Evolutionary conservation across 2,329 filamentous ascomycete genomes (phyloP).

Genomic region (Sodiomyces alkalinus): DNA sequence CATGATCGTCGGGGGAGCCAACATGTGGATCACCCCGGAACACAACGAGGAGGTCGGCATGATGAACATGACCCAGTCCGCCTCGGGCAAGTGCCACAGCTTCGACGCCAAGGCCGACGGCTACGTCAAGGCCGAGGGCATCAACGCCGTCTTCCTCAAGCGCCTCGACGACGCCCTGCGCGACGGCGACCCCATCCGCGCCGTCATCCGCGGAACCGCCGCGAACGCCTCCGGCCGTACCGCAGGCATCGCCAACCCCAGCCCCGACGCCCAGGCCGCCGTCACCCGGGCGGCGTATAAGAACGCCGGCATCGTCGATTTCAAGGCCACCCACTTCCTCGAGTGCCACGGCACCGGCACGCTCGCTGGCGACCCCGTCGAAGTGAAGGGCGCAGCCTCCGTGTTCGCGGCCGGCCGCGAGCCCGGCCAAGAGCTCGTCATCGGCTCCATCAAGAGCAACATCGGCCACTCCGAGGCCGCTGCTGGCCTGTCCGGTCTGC

Average conservation of each 20-base stretch:
- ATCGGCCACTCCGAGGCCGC: slow-evolving; percentile 16
- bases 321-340: slow-evolving; percentile 14
- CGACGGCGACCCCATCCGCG: slow-evolving; percentile 22
- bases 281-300: slow-evolving; percentile 16
- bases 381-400: slow-evolving; percentile 14
- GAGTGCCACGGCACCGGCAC: slow-evolving; percentile 26
- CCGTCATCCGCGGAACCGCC: slow-evolving; percentile 15
- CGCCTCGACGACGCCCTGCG: slow-evolving; percentile 23
- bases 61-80: slow-evolving; percentile 2
- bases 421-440: slow-evolving; percentile 8
- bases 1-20: slow-evolving; percentile 3
- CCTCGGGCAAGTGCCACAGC: slow-evolving; percentile 1
- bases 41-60: slow-evolving; percentile 7
- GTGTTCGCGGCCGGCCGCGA: slow-evolving; percentile 10
- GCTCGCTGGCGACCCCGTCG: slow-evolving; percentile 19
- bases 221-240: slow-evolving; percentile 18
- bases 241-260: slow-evolving; percentile 19
- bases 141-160: slow-evolving; percentile 25
- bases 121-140: slow-evolving; percentile 29
- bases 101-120: slow-evolving; percentile 21
- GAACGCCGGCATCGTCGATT: slow-evolving; percentile 10
- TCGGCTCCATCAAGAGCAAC: slow-evolving; percentile 18
- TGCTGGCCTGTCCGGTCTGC: slow-evolving; percentile 13
- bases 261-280: slow-evolving; percentile 12
- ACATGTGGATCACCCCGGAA: slow-evolving; percentile 14